Conservation (phyloP, 2,329 filamentous ascomycete genomes). For the Paecilomyces sp. region DNA sequence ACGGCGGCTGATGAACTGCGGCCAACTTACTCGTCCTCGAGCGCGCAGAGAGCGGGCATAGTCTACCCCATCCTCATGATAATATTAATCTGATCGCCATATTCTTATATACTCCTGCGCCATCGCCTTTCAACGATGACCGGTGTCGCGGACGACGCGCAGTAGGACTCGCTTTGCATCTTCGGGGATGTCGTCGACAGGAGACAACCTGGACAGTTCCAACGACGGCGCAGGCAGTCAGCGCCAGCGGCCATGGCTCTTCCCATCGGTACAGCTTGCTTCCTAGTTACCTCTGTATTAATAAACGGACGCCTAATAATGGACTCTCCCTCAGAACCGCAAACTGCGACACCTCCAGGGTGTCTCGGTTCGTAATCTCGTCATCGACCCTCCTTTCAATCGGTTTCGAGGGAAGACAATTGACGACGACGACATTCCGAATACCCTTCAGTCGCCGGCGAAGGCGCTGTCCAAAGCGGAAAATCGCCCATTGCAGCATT, state of each 20-base stretch:
- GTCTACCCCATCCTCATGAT: background rate
- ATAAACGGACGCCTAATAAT: conserved; percentile 11
- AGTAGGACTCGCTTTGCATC: conserved; percentile 8
- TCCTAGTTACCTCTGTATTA: conserved; percentile 21
- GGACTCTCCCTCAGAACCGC: conserved; percentile 58
- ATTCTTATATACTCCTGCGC: background rate
- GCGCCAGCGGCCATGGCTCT: conserved; percentile 10
- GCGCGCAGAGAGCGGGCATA: conserved; percentile 3
- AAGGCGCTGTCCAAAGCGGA: conserved; percentile 55
- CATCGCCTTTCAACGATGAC: conserved; percentile 12
- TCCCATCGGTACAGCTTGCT: conserved; percentile 29
- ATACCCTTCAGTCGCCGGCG: conserved; percentile 56
- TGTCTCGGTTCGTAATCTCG: conserved; percentile 79
- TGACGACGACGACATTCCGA: conserved; percentile 68
- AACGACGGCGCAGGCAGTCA: conserved; percentile 9
- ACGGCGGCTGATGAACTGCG: background rate
- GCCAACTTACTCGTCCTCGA: background rate
- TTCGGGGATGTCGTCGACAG: conserved; percentile 14
- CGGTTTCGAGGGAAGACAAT: conserved; percentile 54
- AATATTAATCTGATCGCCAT: background rate
- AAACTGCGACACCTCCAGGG: conserved; percentile 81
- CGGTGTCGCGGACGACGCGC: conserved; percentile 1
- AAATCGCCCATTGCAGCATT: conserved; percentile 45
- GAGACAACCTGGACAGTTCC: conserved; percentile 9
- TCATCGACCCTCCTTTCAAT: conserved; percentile 51